Evolutionary conservation across 495 filamentous ascomycete species (phyloP).

Genomic region (Neurospora cerealis): DNA sequence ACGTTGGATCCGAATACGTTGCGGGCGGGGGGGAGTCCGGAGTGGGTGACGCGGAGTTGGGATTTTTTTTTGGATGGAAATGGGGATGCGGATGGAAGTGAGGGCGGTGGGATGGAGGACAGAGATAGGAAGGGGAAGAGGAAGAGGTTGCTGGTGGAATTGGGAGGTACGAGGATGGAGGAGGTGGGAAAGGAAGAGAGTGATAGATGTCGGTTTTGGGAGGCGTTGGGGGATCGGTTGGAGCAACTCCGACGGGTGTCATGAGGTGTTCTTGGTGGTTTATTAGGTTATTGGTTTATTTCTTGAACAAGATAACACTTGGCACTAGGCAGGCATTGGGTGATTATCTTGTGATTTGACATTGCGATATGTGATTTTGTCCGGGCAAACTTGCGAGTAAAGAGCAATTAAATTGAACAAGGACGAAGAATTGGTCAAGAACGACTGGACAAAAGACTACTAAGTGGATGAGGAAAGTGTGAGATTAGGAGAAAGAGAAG

Average conservation of each 20-base stretch:
- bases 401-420: background rate
- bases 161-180: constrained; percentile 23
- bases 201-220: constrained; percentile 20
- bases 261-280: constrained; percentile 17
- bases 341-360: background rate
- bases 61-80: background rate
- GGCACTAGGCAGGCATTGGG: background rate
- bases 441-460: background rate
- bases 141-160: constrained; percentile 1
- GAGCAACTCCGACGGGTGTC: background rate
- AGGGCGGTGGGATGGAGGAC: background rate
- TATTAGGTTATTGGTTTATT: background rate
- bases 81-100: background rate
- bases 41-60: constrained; percentile 24
- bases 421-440: background rate
- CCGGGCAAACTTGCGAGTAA: background rate
- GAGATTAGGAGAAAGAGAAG: background rate
- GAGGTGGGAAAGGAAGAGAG: constrained; percentile 5
- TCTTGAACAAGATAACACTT: background rate
- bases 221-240: constrained; percentile 25
- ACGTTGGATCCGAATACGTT: constrained; percentile 26
- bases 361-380: background rate
- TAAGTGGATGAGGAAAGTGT: background rate
- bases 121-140: constrained; percentile 26
- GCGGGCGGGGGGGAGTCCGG: constrained; percentile 12